Base-by-base conservation (phyloP, 2,329 filamentous ascomycete species). In the Aureobasidium uvarum region DNA sequence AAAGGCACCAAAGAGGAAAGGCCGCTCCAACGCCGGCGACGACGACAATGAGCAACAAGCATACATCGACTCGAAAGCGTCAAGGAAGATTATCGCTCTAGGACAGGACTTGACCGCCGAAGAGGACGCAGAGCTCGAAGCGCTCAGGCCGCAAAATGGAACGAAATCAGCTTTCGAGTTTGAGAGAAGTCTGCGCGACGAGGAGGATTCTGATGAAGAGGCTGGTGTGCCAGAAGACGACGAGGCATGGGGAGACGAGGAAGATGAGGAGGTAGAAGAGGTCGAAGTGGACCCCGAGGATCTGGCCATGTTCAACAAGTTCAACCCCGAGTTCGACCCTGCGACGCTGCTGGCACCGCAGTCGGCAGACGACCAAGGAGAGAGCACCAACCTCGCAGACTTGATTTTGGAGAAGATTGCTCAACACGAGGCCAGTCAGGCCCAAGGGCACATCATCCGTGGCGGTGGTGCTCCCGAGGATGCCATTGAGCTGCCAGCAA, bases 401-500 rank as follows among this genome's bases (percentile, higher is more conserved):
- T 81, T 99, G 68, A 99, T 99, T 69, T 80, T 99, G 66, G 88
- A 94, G 74, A 96, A 96, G 79, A 99, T 99, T 74, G 92, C 92
- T 5, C 89, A 90, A 66, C 91, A 96, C 72, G 95, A 99, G 80
- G 89, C 91, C 4, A 83, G 83, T 38, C 82, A 88, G 69, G 72
- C 80, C 51, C 72, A 74, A 39, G 70, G 70, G 64, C 75, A 77
- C 31, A 3, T 36, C n/a, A 78, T 83, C 65, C 77, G 81, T 67
- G 85, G 83, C 39, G 81, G 85, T 63, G 84, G 83, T 20, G 77
- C 84, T 0, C 84, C 86, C 1, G 90, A 95, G 69, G 93, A 96
- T 68, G 90, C 92, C 23, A 88, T 92, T 56, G 90, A 96, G 74
- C 82, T 99, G 60, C 92, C 92, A 2, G 89, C 89, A 50, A 97